Conservation (phyloP, 2,329 filamentous ascomycete genomes). For the Coleophoma crateriformis region DNA sequence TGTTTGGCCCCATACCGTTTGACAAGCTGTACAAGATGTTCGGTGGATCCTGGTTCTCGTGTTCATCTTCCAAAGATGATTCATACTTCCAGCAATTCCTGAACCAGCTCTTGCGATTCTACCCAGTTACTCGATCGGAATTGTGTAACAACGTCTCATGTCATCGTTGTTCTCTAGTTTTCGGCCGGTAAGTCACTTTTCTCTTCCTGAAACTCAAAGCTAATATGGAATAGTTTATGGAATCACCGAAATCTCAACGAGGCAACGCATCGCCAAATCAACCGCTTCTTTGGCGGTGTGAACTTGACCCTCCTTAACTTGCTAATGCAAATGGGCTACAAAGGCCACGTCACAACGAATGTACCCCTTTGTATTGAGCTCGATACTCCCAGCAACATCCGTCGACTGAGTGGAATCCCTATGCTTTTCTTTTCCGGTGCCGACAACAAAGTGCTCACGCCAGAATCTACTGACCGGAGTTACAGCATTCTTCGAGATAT, state of each 20-base stretch:
- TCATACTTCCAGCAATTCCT: conserved; percentile 42
- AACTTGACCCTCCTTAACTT: conserved; percentile 52
- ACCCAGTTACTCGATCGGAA: conserved; percentile 48
- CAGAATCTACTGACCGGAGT: conserved; percentile 45
- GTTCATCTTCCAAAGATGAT: conserved; percentile 40
- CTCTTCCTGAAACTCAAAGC: too few species aligned
- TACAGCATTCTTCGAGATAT: conserved; percentile 46
- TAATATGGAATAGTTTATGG: conserved; percentile 37
- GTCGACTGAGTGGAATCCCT: conserved; percentile 44
- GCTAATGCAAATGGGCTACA: conserved; percentile 49
- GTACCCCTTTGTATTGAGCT: conserved; percentile 40
- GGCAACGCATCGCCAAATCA: conserved; percentile 56
- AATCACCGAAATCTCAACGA: conserved; percentile 60
- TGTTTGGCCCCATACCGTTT: conserved; percentile 38
- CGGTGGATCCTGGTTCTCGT: conserved; percentile 50
- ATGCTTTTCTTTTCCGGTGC: conserved; percentile 49
- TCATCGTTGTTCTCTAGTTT: conserved; percentile 54
- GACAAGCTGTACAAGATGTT: conserved; percentile 42
- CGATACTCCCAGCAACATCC: conserved; percentile 43
- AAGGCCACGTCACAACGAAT: conserved; percentile 47
- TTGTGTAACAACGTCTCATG: conserved; percentile 57
- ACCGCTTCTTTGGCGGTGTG: conserved; percentile 56
- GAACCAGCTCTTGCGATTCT: conserved; percentile 52
- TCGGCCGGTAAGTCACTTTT: conserved; percentile 41
- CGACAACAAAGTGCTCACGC: conserved; percentile 51